Percentiles rank a stretch among this genome's conserved stretches.
These are phyloP conservation scores for Acanthamoeba pearcei DNA, from an alignment of 208 protist genomes.

Conservation along the genomic window DNA sequence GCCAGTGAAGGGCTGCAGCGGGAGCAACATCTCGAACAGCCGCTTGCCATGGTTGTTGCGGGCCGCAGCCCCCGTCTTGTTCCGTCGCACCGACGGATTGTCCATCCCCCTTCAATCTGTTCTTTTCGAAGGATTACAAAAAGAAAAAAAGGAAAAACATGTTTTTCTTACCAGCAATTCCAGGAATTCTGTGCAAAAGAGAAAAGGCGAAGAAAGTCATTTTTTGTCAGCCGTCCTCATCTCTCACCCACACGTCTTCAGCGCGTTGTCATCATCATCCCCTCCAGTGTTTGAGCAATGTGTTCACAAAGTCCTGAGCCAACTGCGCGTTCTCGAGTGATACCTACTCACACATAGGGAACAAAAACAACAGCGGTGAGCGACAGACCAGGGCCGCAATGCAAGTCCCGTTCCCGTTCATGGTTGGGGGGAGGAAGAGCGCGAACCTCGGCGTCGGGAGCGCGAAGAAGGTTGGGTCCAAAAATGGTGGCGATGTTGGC, in stretches of 20 bases:
- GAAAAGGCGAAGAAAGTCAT: neutral
- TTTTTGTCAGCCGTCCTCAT: neutral
- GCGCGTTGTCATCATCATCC: neutral
- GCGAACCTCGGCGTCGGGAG: neutral
- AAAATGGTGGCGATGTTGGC: conserved; percentile 63
- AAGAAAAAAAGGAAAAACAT: too few relatives aligned
- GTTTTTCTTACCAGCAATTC: too few relatives aligned
- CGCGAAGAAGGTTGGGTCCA: conserved; percentile 21
- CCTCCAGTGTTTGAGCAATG: neutral
- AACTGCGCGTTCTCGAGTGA: conserved; percentile 23
- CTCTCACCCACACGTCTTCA: too few relatives aligned
- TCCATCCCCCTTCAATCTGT: too few relatives aligned
- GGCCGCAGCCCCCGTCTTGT: neutral
- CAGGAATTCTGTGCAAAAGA: neutral
- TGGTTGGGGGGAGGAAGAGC: too few relatives aligned
- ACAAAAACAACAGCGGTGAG: neutral
- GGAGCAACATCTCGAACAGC: conserved; percentile 6
- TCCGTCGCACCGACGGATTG: neutral
- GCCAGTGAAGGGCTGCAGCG: conserved; percentile 44
- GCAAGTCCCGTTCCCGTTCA: too few relatives aligned
- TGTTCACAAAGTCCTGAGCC: conserved; percentile 22
- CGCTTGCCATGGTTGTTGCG: neutral
- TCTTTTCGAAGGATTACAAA: too few relatives aligned
- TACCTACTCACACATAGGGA: neutral
- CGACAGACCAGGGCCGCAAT: neutral